These are phyloP conservation scores for Aspergillus sclerotiicarbonarius DNA, from an alignment of 495 filamentous ascomycete genomes.

Conservation along the genomic window DNA sequence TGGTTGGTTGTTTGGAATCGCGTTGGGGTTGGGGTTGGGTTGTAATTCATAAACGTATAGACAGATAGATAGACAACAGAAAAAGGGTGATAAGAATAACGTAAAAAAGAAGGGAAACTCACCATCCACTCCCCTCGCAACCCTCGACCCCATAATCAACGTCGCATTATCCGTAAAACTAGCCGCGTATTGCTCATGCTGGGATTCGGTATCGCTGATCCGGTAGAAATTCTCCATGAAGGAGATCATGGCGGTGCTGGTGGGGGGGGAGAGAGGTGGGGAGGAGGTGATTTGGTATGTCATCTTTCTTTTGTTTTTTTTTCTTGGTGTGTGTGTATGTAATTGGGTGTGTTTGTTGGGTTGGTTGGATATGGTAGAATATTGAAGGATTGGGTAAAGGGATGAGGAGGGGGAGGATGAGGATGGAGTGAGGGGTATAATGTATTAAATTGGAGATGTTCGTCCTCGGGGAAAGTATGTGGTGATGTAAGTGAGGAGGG, in stretches of 20 bases:
- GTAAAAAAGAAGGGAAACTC: conserved; percentile 22
- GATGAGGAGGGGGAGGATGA: no score
- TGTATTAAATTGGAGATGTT: neutral
- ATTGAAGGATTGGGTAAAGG: neutral
- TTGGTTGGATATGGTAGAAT: neutral
- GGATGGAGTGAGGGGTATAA: neutral
- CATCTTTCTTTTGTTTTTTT: conserved; percentile 26
- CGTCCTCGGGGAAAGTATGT: neutral
- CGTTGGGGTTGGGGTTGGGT: neutral
- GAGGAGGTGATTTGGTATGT: conserved; percentile 38
- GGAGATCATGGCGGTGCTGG: conserved; percentile 31
- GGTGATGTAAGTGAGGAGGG: conserved; percentile 7
- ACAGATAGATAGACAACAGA: neutral
- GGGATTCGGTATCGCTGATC: conserved; percentile 54
- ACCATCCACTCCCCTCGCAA: conserved; percentile 50
- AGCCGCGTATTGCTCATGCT: conserved; percentile 54
- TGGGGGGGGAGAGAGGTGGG: conserved; percentile 28
- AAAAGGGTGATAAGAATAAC: no score
- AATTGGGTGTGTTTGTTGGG: neutral
- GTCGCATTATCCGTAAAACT: conserved; percentile 56
- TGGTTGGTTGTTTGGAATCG: no score
- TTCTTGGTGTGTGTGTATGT: conserved; percentile 1
- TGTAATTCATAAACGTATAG: no score
- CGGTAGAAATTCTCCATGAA: conserved; percentile 61
- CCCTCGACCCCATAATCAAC: conserved; percentile 56